Evolutionary conservation across 805 yeast genomes (phyloP), one percentile per base, ranked within the genome.

Genomic region (Candida manassasensis): DNA sequence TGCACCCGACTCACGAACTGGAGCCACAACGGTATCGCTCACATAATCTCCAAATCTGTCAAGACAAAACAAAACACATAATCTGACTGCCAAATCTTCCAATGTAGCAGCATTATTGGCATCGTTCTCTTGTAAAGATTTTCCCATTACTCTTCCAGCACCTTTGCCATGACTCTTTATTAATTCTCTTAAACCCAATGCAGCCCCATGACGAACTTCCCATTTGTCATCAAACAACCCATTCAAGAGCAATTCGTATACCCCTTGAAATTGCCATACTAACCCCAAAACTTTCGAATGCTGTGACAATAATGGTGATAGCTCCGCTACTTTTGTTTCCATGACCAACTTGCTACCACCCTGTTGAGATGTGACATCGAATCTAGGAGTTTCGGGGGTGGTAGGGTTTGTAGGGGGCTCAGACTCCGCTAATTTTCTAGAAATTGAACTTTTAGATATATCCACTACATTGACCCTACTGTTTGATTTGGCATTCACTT

Each of bases 41-140:
- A 93, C 95, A 57, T 85, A 93, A 63, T 93, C 99, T 31, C 97
- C 97, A 61, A 93, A 93, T 48, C 97, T 65, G 61, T 93, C 99
- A 35, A 93, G 66, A 3, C 97, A 90, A 58, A 93, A 86, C 9
- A 93, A 67, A 4, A 95, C 83, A 50, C 95, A 71, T 30, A 93
- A 54, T 42, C 97, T 71, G 13, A 93, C 86, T 3, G 94, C 82
- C 38, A 90, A 67, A 59, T 93, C 97, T 56, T 93, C 96, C 22
- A 93, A 65, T 36, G 89, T 83, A 29, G 69, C 72, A 12, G 66
- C 60, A 51, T 90, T 93, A 42, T 80, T 70, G 4, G 44, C 37
- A 44, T 78, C 76, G 51, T 93, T 93, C 44, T 84, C 86, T 28
- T 60, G 64, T 32, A 50, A 56, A 0, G 81, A 50, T 40, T 74